These are phyloP conservation scores for Cenchrus fungigraminus DNA, from an alignment of 176 grass and related monocot species.

Conservation along the genomic window DNA sequence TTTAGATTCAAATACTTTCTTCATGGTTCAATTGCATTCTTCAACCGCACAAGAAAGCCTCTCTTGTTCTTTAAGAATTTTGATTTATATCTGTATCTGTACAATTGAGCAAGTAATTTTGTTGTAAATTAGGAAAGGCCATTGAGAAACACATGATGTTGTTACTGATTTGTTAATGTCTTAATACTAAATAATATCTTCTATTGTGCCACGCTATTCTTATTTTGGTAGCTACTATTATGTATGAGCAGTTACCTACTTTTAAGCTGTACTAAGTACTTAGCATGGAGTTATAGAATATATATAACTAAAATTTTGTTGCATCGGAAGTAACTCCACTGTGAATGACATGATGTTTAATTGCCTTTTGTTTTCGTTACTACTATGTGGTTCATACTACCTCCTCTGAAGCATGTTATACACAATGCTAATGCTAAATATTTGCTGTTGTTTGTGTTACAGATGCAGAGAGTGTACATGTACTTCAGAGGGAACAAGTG, in stretches of 20 bases:
- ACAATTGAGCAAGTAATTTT: too few relatives aligned
- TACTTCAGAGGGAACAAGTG: constrained; percentile 89
- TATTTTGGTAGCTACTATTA: not conserved
- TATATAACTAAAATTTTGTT: not conserved
- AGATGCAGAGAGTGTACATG: constrained; percentile 80
- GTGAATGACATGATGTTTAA: not conserved
- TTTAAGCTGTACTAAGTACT: not conserved
- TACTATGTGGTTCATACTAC: not conserved
- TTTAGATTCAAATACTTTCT: too few relatives aligned
- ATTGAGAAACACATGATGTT: too few relatives aligned
- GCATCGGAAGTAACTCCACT: not conserved
- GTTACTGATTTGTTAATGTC: not conserved
- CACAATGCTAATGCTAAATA: not conserved
- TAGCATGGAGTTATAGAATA: not conserved
- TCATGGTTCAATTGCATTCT: too few relatives aligned
- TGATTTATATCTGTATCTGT: too few relatives aligned
- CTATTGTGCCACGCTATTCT: not conserved
- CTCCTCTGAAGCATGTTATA: not conserved
- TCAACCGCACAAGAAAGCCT: too few relatives aligned
- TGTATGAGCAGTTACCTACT: not conserved
- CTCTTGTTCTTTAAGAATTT: too few relatives aligned
- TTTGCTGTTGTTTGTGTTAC: constrained; percentile 28
- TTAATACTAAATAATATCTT: not conserved
- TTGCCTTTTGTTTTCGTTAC: not conserved
- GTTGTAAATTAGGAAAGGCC: too few relatives aligned